Conservation (phyloP, 768 basidiomycete genomes). For the Pisolithus marmoratus region DNA sequence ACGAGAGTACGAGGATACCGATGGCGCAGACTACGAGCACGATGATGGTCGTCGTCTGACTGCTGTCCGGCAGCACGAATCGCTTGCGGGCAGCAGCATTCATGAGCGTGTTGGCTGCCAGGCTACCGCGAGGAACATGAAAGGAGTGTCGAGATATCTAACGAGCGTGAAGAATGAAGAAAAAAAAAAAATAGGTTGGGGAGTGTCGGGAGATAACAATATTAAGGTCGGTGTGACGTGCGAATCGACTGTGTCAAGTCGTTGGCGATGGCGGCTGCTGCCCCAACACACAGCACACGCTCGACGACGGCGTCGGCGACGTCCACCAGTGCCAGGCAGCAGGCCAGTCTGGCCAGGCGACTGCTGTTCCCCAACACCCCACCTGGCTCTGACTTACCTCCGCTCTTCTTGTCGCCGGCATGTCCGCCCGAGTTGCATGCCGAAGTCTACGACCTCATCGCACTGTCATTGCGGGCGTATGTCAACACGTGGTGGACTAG, state of each 20-base stretch:
- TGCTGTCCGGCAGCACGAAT: background rate
- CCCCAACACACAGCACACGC: constrained; percentile 11
- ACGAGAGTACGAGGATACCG: constrained; percentile 33
- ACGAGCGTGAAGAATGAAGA: background rate
- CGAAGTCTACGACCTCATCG: constrained; percentile 64
- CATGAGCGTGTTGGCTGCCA: background rate
- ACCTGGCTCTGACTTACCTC: constrained; percentile 42
- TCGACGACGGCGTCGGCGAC: constrained; percentile 19
- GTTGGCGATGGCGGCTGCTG: constrained; percentile 3
- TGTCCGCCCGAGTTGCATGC: constrained; percentile 52
- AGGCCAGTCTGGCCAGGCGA: constrained; percentile 43
- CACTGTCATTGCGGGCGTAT: constrained; percentile 71
- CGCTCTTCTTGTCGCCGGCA: constrained; percentile 42
- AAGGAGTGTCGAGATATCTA: background rate
- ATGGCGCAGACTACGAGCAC: constrained; percentile 45
- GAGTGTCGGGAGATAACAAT: too few species aligned
- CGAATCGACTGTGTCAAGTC: background rate
- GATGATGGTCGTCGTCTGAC: constrained; percentile 34
- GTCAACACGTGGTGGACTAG: constrained; percentile 86
- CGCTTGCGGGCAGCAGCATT: background rate
- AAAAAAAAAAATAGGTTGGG: background rate
- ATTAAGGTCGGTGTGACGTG: too few species aligned
- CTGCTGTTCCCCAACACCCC: constrained; percentile 57
- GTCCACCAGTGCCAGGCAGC: constrained; percentile 17
- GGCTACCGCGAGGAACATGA: background rate